A percentile compares a stretch with the other conserved stretches of the same genome.
Evolutionary conservation across 306 rosid species (phyloP).

Genomic region (Prunus mira): DNA sequence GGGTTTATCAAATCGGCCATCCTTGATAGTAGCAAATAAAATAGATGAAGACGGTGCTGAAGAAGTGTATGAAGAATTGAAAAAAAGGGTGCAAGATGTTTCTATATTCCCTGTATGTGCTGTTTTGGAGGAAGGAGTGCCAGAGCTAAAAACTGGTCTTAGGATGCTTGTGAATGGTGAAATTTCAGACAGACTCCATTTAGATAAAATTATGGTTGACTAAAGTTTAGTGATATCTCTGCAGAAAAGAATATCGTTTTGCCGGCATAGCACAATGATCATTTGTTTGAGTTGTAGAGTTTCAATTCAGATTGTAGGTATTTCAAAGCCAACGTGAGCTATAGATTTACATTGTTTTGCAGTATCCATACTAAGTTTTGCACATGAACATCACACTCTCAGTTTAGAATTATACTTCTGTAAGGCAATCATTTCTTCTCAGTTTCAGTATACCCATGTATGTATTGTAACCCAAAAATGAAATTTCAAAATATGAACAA

Average conservation of each 20-base stretch:
- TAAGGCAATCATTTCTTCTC: neutral
- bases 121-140: slow-evolving; percentile 77
- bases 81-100: slow-evolving; percentile 64
- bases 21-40: slow-evolving; percentile 83
- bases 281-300: neutral
- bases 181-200: slow-evolving; percentile 40
- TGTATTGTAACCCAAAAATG: neutral
- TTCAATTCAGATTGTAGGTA: neutral
- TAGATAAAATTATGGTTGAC: slow-evolving; percentile 56
- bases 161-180: slow-evolving; percentile 71
- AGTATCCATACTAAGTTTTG: neutral
- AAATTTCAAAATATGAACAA: neutral
- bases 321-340: neutral
- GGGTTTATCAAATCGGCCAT: slow-evolving; percentile 76
- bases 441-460: neutral
- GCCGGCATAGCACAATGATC: neutral
- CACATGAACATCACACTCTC: neutral
- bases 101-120: slow-evolving; percentile 84
- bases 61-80: slow-evolving; percentile 58
- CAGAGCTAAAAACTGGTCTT: slow-evolving; percentile 74
- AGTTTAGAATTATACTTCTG: neutral
- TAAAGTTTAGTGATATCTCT: slow-evolving; percentile 28
- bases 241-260: neutral
- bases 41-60: slow-evolving; percentile 86
- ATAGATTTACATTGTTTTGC: neutral